Percentiles rank a stretch among this genome's conserved stretches.
Evolutionary conservation across 306 rosid species (phyloP).

Genomic region (Cyamopsis tetragonoloba): DNA sequence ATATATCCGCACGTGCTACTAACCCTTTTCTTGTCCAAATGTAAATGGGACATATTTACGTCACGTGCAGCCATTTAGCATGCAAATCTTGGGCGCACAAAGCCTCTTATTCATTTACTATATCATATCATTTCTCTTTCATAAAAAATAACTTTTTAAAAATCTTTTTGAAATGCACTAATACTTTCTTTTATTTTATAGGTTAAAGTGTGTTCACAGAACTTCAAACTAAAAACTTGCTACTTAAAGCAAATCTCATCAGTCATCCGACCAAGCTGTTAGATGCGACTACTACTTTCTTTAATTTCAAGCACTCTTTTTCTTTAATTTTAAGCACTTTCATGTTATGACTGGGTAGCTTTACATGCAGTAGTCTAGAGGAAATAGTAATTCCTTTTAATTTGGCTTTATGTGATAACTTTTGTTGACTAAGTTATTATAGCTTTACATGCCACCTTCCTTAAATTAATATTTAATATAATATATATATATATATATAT

Average conservation of each 20-base stretch:
- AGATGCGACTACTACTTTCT: too few relatives aligned
- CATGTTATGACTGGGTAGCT: background rate
- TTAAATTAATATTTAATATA: background rate
- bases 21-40: background rate
- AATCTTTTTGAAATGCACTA: too few relatives aligned
- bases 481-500: too few relatives aligned
- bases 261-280: too few relatives aligned
- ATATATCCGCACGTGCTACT: background rate
- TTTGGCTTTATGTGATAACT: background rate
- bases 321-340: background rate
- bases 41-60: background rate
- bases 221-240: too few relatives aligned
- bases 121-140: too few relatives aligned
- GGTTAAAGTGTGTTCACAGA: too few relatives aligned
- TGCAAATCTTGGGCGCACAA: background rate
- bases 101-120: background rate
- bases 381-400: background rate
- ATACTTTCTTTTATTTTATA: too few relatives aligned
- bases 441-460: too few relatives aligned
- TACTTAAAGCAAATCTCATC: too few relatives aligned
- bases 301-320: background rate
- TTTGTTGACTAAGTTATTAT: constrained; percentile 20
- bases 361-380: background rate
- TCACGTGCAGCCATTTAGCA: constrained; percentile 20
- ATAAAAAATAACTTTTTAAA: too few relatives aligned